Evolutionary conservation across 1,139 yeast genomes (phyloP), one percentile per base, ranked within the genome.

Genomic region (Yamadazyma membranifaciens): DNA sequence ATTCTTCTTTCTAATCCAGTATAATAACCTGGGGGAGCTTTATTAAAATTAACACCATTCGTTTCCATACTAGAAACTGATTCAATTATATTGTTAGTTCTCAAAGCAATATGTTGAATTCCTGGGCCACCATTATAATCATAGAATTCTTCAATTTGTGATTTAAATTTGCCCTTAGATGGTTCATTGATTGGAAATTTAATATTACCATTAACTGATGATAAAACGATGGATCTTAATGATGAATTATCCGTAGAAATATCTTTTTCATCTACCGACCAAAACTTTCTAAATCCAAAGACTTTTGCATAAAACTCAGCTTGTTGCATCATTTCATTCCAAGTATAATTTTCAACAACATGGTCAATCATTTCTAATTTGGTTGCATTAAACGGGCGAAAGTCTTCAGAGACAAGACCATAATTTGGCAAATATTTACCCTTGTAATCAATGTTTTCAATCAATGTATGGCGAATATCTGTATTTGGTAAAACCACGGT

Each of bases 131-230:
- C 78, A 56, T 86, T 75, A 53, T 69, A 87, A 41, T 82, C 86
- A 49, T 83, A 63, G 56, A 83, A 87, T 58, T 87, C 96, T 61
- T 87, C 95, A 47, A 87, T 82, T 57, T 87, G 95, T 2, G 91
- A 81, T 55, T 73, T 78, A 55, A 75, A 75, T 42, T 66, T 62
- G 1, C 91, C 87, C 40, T 65, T 57, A 0, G 88, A 91, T 0
- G 96, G 95, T 58, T 87, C 95, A 59, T 87, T 87, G 37, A 87
- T 77, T 9, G 95, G 95, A 77, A 87, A 81, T 59, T 85, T 85
- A 49, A 86, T 75, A 36, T 56, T 60, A 5, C 84, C 87, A 51
- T 81, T 80, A 11, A 74, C 67, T 5, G 86, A 79, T 0, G 91
- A 77, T 91, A 87, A 83, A 11, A 87, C 95, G 17, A 81, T 75